Percentiles rank a stretch among this genome's conserved stretches.
Evolutionary conservation across 805 yeast genomes (phyloP).

Genomic region (Nakazawaea siamensis): DNA sequence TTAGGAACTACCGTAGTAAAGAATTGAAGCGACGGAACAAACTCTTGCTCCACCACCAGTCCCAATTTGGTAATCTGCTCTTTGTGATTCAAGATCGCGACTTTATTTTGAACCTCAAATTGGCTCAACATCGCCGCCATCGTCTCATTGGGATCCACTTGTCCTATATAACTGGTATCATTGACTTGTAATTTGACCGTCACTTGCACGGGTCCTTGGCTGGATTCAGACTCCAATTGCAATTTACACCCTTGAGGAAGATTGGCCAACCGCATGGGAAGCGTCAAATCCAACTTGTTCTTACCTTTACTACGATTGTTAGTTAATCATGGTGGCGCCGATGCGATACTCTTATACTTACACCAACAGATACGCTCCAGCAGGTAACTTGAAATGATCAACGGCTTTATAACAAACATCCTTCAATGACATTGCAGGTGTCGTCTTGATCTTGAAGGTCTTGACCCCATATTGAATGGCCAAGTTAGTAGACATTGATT

Average conservation of each 20-base stretch:
- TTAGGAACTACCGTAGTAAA: slow-evolving; percentile 13
- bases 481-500: no score
- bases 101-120: slow-evolving; percentile 11
- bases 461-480: neutral
- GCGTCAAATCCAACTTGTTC: slow-evolving; percentile 24
- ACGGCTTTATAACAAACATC: slow-evolving; percentile 28
- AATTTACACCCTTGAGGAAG: slow-evolving; percentile 38
- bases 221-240: slow-evolving; percentile 14
- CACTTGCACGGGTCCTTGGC: neutral
- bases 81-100: no score
- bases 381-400: slow-evolving; percentile 26
- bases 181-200: slow-evolving; percentile 17
- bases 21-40: slow-evolving; percentile 17
- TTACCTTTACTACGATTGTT: slow-evolving; percentile 15
- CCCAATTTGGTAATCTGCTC: no score
- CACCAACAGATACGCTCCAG: neutral
- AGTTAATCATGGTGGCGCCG: neutral
- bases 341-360: neutral
- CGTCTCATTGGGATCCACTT: slow-evolving; percentile 11
- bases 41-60: neutral
- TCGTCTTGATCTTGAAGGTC: slow-evolving; percentile 23
- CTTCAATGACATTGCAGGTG: slow-evolving; percentile 27
- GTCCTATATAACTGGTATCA: slow-evolving; percentile 13
- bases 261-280: slow-evolving; percentile 35
- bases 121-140: slow-evolving; percentile 12